Percentiles rank a stretch among this genome's conserved stretches.
Evolutionary conservation across 345 rosid species (phyloP).

Genomic region (Hirschfeldia incana): DNA sequence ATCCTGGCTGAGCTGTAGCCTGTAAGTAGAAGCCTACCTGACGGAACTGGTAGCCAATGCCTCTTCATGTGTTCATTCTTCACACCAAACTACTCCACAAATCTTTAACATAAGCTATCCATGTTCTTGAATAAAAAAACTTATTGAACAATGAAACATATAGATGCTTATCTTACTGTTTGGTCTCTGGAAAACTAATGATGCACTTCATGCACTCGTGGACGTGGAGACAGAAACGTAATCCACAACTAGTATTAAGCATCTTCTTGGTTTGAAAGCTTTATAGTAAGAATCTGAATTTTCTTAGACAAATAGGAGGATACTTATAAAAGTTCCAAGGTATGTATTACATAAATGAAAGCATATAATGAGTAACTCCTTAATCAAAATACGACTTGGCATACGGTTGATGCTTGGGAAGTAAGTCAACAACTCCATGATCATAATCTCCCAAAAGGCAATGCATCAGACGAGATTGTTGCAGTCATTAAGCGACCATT

Average conservation of each 20-base stretch:
- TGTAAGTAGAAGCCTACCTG: not conserved
- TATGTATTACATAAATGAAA: not conserved
- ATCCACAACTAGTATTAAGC: not conserved
- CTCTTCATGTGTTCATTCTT: not conserved
- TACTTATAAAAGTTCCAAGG: not conserved
- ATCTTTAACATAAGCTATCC: not conserved
- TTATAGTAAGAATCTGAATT: not conserved
- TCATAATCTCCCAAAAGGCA: not conserved
- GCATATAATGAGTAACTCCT: not conserved
- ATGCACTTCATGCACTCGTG: too few species aligned
- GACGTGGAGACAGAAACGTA: not conserved
- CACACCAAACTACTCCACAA: not conserved
- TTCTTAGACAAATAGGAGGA: not conserved
- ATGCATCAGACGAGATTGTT: not conserved
- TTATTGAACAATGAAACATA: not conserved
- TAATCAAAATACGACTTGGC: not conserved
- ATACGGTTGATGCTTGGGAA: not conserved
- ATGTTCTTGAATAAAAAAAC: not conserved
- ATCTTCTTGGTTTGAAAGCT: not conserved
- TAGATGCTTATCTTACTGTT: too few species aligned
- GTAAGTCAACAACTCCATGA: not conserved
- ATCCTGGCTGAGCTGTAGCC: not conserved
- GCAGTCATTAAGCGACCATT: not conserved
- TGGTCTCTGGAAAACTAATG: not conserved
- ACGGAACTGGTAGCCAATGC: not conserved